Evolutionary conservation across 2,329 filamentous ascomycete genomes (phyloP).

Genomic region (Colletotrichum echinochloae): DNA sequence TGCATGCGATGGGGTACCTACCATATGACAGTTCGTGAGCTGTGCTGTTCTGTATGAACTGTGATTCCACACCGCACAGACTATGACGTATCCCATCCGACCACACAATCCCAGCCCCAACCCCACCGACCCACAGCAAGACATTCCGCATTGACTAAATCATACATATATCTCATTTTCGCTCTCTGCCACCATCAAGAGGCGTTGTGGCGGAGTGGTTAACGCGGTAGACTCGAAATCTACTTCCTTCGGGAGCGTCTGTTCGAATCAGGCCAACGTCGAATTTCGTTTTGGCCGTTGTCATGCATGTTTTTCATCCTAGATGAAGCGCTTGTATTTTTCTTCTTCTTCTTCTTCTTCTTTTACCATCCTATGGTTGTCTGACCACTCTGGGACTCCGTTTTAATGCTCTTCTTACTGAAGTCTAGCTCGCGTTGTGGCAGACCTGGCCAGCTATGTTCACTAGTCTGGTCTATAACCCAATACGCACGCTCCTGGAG

Average conservation of each 20-base stretch:
- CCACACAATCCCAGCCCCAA: background rate
- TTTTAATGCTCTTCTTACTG: background rate
- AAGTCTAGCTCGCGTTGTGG: background rate
- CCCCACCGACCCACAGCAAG: background rate
- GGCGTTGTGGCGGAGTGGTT: constrained; percentile 30
- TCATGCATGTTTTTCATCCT: background rate
- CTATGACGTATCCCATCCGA: background rate
- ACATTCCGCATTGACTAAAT: background rate
- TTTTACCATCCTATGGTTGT: no score
- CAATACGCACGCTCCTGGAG: no score
- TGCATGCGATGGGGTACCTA: no score
- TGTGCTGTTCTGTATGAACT: no score
- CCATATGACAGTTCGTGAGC: no score
- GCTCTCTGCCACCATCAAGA: background rate
- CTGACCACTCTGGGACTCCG: constrained; percentile 38
- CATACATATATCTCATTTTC: background rate
- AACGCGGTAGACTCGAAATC: constrained; percentile 23
- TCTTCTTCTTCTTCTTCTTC: no score
- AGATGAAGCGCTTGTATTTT: background rate
- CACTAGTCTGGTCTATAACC: background rate
- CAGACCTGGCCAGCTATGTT: background rate
- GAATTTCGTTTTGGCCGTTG: background rate
- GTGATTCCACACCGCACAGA: no score
- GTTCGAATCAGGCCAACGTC: constrained; percentile 12
- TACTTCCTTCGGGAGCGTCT: constrained; percentile 11